Evolutionary conservation across 345 rosid genomes (phyloP), one percentile per base, ranked within the genome.

Genomic region (Ceriops decandra): DNA sequence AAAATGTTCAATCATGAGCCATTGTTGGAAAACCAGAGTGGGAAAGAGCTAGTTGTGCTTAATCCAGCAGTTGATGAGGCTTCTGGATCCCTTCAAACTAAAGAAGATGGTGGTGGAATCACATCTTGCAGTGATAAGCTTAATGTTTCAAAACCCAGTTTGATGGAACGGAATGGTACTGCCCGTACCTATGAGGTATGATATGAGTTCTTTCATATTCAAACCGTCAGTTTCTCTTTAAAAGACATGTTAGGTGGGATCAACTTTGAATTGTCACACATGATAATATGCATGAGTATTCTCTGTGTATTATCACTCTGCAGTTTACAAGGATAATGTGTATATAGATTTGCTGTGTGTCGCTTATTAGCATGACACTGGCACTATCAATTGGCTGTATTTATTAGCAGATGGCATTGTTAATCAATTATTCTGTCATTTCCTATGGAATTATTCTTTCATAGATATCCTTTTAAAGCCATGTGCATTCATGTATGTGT

Each of bases 81-180:
- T 61, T 35, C 19, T 13, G 64, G 58, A 47, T 31, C 62, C 64
- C 26, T 51, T 70, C 77, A 71, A 67, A 28, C 24, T 42, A 51
- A 54, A 60, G 58, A 67, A 24, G 67, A 24, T 57, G 58, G 68
- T 70, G 6, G 36, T 68, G 70, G 58, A 57, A 66, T 62, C 56
- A 68, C 62, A 57, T 54, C 70, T 54, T 57, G 71, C 59, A 46
- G 57, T 24, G 61, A 64, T 68, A 85, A 38, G 61, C 73, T 3
- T 60, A 24, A 53, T 51, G 63, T 51, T 35, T 64, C 60, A 16
- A 86, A 69, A 36, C 76, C 65, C 24, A 76, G 86, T 66, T 69
- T 85, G 71, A 82, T 89, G 90, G 87, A 85, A 32, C 63, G 83
- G 59, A 80, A 89, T 59, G 59, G 61, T 61, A 79, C 88, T 54